Evolutionary conservation across 1,284 basidiomycete genomes (phyloP).

Genomic region (Lignosus rhinocerotis): DNA sequence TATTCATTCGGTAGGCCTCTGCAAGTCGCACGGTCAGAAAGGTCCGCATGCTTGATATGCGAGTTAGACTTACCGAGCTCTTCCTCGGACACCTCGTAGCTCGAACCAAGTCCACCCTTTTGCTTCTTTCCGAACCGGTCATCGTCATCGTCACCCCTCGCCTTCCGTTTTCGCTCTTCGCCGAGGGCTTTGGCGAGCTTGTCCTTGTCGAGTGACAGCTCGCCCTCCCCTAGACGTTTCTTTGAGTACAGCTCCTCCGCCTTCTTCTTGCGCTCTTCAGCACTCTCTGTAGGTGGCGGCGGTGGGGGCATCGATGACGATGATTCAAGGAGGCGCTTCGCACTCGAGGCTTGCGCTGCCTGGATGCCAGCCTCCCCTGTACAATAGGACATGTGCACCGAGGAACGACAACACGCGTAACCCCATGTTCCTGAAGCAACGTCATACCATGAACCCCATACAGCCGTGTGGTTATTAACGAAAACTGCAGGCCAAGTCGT

Average conservation of each 20-base stretch:
- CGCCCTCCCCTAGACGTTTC: constrained; percentile 75
- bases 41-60: neutral
- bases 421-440: constrained; percentile 79
- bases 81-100: constrained; percentile 86
- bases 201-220: constrained; percentile 70
- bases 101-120: constrained; percentile 38
- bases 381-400: constrained; percentile 88
- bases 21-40: constrained; percentile 22
- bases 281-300: constrained; percentile 25
- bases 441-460: constrained; percentile 98
- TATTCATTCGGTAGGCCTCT: constrained; percentile 85
- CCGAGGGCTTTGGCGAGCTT: constrained; percentile 68
- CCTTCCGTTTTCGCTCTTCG: constrained; percentile 82
- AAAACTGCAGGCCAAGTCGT: constrained; percentile 52
- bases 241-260: constrained; percentile 64
- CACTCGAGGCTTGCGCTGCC: constrained; percentile 72
- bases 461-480: constrained; percentile 89
- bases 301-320: constrained; percentile 26
- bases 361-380: constrained; percentile 87
- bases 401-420: constrained; percentile 93
- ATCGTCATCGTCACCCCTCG: constrained; percentile 54
- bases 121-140: constrained; percentile 60
- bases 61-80: constrained; percentile 71
- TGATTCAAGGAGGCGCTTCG: constrained; percentile 59
- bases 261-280: constrained; percentile 43